Base-by-base conservation (phyloP, 192 early-diverging fungal genomes). In the Coemansia sp. region DNA sequence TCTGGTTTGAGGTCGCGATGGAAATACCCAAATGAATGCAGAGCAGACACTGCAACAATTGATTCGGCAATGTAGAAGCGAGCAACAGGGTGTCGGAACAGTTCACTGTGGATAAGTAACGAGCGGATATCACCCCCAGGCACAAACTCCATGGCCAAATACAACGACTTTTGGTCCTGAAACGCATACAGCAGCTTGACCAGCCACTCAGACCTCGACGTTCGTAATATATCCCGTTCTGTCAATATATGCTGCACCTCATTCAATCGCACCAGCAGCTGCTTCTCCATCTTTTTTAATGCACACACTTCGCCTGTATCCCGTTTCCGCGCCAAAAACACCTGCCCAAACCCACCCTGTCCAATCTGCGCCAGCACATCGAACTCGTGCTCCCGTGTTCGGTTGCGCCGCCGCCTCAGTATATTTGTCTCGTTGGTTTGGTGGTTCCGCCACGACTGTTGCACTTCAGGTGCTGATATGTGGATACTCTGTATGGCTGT, bases 141-240 rank as follows among this genome's bases (percentile, higher is more conserved):
- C n/a, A n/a, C n/a, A n/a, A n/a, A n/a, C 74, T 82, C 88, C 89
- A 93, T 91, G 19, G 88, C 91, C 59, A 93, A 60, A 60, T 90
- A 93, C 21, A 93, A 78, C 47, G 83, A 59, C 20, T 88, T 86
- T 15, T 62, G 59, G 72, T 93, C 91, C 56, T 93, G 95, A 67
- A 96, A 96, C 4, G 93, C 89, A 62, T 95, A 96, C 25, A 94
- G 85, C 36, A 96, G 79, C 72, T 91, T 91, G 25, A 96, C 93
- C 25, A 96, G 89, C 93, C 93, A 96, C 17, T 77, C 73, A 6
- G 84, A 85, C 59, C 85, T 66, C 17, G 88, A 83, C 12, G 85
- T 83, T 1, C 87, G 82, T 42, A 93, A 82, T 57, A 93, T 86
- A 54, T 93, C 91, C 28, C 91, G 86, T 60, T 93, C 91, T 10